Evolutionary conservation across 2,329 filamentous ascomycete species (phyloP).

Genomic region (Piedraia hortae): DNA sequence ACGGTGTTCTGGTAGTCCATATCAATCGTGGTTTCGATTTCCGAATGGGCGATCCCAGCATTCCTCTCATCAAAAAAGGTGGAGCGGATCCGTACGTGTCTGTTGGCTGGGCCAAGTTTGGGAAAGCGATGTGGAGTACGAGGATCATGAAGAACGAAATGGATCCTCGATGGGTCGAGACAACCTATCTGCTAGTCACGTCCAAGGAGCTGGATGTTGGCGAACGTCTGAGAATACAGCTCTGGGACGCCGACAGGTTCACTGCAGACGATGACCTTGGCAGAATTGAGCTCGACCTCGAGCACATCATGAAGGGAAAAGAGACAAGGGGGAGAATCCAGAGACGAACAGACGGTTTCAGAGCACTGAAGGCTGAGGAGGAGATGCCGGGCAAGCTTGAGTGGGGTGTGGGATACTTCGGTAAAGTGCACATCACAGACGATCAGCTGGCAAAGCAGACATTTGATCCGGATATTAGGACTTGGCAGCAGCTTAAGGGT

Average conservation of each 20-base stretch:
- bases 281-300: slow-evolving; percentile 40
- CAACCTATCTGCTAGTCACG: slow-evolving; percentile 38
- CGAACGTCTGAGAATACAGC: slow-evolving; percentile 33
- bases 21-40: slow-evolving; percentile 42
- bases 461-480: slow-evolving; percentile 28
- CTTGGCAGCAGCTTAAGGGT: slow-evolving; percentile 29
- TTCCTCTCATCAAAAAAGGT: slow-evolving; percentile 30
- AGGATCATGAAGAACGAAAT: slow-evolving; percentile 37
- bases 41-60: slow-evolving; percentile 38
- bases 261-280: slow-evolving; percentile 51
- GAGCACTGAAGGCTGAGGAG: slow-evolving; percentile 34
- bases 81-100: slow-evolving; percentile 44
- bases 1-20: slow-evolving; percentile 36
- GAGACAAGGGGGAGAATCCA: slow-evolving; percentile 33
- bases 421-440: slow-evolving; percentile 34
- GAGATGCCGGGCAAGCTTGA: slow-evolving; percentile 39
- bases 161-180: slow-evolving; percentile 44
- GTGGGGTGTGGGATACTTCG: slow-evolving; percentile 46
- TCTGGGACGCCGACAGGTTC: slow-evolving; percentile 50
- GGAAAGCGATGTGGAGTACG: slow-evolving; percentile 38
- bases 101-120: slow-evolving; percentile 53
- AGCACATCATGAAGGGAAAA: slow-evolving; percentile 31
- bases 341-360: slow-evolving; percentile 36
- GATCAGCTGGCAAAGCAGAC: slow-evolving; percentile 34
- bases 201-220: slow-evolving; percentile 44